Evolutionary conservation across 2,329 filamentous ascomycete genomes (phyloP).

Genomic region (Pseudogymnoascus sp.): DNA sequence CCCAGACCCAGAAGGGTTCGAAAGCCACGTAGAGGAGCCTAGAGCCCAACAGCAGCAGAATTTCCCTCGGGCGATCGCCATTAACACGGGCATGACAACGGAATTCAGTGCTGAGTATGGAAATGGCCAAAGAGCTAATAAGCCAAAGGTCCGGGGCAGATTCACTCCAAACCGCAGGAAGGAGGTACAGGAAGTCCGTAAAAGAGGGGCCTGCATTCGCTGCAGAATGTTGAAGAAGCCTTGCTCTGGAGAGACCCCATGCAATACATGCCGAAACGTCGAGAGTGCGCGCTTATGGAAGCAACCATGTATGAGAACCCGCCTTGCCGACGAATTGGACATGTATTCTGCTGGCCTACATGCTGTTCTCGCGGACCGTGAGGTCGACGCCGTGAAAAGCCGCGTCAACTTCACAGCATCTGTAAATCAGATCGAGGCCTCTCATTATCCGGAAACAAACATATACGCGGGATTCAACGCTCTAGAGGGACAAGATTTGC

Average conservation of each 20-base stretch:
- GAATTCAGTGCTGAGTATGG: slow-evolving; percentile 30
- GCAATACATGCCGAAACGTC: slow-evolving; percentile 57
- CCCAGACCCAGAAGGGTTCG: slow-evolving; percentile 17
- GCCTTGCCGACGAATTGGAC: slow-evolving; percentile 54
- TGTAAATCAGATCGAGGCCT: slow-evolving; percentile 43
- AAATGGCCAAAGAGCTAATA: slow-evolving; percentile 24
- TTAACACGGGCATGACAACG: slow-evolving; percentile 24
- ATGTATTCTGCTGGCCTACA: slow-evolving; percentile 60
- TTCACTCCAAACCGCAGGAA: slow-evolving; percentile 54
- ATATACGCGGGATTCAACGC: slow-evolving; percentile 28
- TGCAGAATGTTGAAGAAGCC: slow-evolving; percentile 61
- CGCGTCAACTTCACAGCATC: slow-evolving; percentile 43
- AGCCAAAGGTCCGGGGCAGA: slow-evolving; percentile 46
- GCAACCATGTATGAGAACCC: slow-evolving; percentile 55
- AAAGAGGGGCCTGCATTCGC: slow-evolving; percentile 59
- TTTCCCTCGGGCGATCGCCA: slow-evolving; percentile 20
- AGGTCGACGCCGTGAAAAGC: slow-evolving; percentile 49
- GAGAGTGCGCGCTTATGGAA: slow-evolving; percentile 59
- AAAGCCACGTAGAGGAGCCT: slow-evolving; percentile 12
- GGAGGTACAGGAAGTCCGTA: slow-evolving; percentile 59
- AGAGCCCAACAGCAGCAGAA: slow-evolving; percentile 12
- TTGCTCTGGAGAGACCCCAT: slow-evolving; percentile 58
- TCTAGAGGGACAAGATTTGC: slow-evolving; percentile 21
- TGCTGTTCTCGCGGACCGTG: slow-evolving; percentile 53
- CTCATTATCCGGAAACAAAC: slow-evolving; percentile 49